phyloP scores from a whole-genome alignment of 1,139 yeast species.

The Magnusiomyces suaveolens region DNA sequence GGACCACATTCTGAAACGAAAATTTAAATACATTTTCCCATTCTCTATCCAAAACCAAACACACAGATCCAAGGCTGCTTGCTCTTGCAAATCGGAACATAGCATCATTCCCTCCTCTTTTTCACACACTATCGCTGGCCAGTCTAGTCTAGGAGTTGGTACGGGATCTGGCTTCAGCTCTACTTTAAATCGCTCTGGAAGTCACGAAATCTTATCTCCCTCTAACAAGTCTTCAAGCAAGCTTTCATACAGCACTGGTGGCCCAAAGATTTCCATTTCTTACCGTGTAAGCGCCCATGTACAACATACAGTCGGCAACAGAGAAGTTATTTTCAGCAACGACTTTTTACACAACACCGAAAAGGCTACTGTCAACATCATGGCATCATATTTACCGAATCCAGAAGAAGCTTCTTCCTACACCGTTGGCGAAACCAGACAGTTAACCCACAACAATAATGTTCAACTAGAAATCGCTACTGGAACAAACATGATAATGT shows the following conservation, averaged over 20 bases:
- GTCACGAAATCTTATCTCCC: background rate
- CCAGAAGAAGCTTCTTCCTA: background rate
- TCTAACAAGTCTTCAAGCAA: background rate
- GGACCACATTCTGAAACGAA: background rate
- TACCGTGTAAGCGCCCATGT: background rate
- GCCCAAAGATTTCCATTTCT: background rate
- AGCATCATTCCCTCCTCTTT: background rate
- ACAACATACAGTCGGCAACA: background rate
- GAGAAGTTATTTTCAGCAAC: background rate
- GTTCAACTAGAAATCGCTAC: background rate
- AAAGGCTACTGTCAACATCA: background rate
- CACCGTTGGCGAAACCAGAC: background rate
- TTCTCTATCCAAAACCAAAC: background rate
- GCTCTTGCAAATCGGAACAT: background rate
- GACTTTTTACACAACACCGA: background rate
- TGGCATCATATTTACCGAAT: background rate
- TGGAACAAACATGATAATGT: background rate
- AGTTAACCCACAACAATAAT: background rate
- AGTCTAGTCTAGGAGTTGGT: background rate
- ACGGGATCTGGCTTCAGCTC: background rate
- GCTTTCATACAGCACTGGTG: background rate
- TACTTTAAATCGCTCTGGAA: no score
- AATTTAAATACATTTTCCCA: background rate
- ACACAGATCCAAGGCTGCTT: background rate
- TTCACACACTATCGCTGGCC: background rate